Base-by-base conservation (phyloP, 1,139 yeast genomes). In the Debaryomyces subglobosus region DNA sequence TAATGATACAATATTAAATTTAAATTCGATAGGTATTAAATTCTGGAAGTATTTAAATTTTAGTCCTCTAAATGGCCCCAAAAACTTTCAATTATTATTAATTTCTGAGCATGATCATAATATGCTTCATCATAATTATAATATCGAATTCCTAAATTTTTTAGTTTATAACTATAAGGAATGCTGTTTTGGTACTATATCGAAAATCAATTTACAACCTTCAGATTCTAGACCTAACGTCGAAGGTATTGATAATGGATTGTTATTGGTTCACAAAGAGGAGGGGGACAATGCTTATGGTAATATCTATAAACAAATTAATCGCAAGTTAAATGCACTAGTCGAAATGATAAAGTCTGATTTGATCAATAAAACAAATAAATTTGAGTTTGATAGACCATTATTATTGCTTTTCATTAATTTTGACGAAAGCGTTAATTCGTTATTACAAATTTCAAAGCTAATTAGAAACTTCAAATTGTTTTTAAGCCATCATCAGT, bases 11-110 rank as follows among this genome's bases (percentile, higher is more conserved):
- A 62, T 68, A 16, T 56, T 76, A 16, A 75, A 75, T 51, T 61
- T 76, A 48, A 71, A 73, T 51, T 63, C 67, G 4, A 53, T 68
- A 2, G 74, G 75, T 4, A 54, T 81, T 5, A 63, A 71, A 15
- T 76, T 80, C 52, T 84, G 89, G 89, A 78, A 75, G 46, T 65
- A 76, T 51, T 62, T 86, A 54, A 79, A 80, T 50, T 74, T 86
- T 45, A 73, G 77, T 46, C 89, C 92, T 0, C 58, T 78, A 6
- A 63, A 65, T 29, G 76, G 76, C 0, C 64, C 66, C 3, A 85
- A 85, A 53, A 70, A 78, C 53, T 79, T 85, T 51, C 81, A 79
- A 49, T 65, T 83, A 4, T 54, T 86, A n/a, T 58, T 85, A 51
- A 59, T 86, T 4, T 61, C 74, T 4, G 78, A 74, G 53, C 56